Conservation (phyloP, 371 early-diverging fungal genomes). For the Mucor saturninus region DNA sequence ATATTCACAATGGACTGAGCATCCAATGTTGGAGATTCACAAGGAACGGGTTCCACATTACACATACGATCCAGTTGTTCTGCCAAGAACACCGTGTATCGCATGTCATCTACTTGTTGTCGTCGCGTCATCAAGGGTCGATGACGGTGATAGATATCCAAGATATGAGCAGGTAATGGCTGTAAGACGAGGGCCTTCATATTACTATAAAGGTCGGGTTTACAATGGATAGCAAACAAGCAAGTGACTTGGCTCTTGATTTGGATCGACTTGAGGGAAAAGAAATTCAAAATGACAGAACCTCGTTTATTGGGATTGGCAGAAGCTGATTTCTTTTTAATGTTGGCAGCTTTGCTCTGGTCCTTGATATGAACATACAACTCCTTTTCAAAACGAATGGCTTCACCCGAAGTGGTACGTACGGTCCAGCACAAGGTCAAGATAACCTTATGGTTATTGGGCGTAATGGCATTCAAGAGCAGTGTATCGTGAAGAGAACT, state of each 20-base stretch:
- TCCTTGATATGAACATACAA: conserved; percentile 60
- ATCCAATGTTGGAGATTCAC: background rate
- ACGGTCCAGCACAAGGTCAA: conserved; percentile 56
- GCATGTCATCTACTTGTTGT: conserved; percentile 12
- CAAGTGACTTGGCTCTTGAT: conserved; percentile 39
- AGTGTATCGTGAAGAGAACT: conserved; percentile 78
- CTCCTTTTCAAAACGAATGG: conserved; percentile 57
- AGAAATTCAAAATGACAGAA: conserved; percentile 34
- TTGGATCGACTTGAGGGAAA: conserved; percentile 16
- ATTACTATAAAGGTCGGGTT: conserved; percentile 56
- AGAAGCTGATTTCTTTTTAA: conserved; percentile 37
- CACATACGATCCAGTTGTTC: conserved; percentile 27
- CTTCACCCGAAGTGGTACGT: conserved; percentile 25
- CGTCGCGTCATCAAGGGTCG: conserved; percentile 8
- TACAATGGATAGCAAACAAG: conserved; percentile 41
- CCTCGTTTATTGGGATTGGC: conserved; percentile 37
- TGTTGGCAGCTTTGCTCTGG: conserved; percentile 33
- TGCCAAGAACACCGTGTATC: conserved; percentile 16
- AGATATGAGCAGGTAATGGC: conserved; percentile 16
- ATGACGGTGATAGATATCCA: background rate
- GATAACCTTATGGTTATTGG: conserved; percentile 55
- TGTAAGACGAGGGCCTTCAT: conserved; percentile 37
- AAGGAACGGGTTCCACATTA: background rate
- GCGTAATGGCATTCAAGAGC: conserved; percentile 76
- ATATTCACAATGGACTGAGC: conserved; percentile 46